Conservation (phyloP, 805 yeast genomes). For the Saturnispora zaruensis region DNA sequence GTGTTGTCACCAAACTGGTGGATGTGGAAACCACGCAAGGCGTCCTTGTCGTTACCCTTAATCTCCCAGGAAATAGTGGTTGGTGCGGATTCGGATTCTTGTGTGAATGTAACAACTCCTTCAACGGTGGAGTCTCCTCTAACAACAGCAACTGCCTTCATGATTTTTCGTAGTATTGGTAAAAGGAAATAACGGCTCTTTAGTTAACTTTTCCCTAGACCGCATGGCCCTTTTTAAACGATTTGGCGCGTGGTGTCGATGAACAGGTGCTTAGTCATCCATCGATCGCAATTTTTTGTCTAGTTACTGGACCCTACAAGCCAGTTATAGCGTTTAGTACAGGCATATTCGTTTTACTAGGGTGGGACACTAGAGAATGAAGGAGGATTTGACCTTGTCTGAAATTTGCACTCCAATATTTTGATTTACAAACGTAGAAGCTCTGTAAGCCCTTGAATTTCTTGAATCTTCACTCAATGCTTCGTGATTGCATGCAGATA, state of each 20-base stretch:
- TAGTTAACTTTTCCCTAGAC: background rate
- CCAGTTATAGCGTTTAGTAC: no score
- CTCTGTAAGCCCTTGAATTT: no score
- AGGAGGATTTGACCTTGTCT: no score
- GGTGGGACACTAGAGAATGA: no score
- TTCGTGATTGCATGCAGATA: no score
- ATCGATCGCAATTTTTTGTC: background rate
- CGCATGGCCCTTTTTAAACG: background rate
- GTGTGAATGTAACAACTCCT: slow-evolving; percentile 85
- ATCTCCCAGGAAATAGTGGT: slow-evolving; percentile 85
- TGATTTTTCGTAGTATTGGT: background rate
- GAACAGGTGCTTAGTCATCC: background rate
- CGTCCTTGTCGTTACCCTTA: slow-evolving; percentile 79
- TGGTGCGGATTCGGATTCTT: slow-evolving; percentile 67
- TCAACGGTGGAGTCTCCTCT: slow-evolving; percentile 90
- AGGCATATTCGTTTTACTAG: no score
- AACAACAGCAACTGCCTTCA: slow-evolving; percentile 71
- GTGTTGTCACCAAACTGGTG: slow-evolving; percentile 99
- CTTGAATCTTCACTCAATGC: no score
- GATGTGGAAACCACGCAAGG: slow-evolving; percentile 94
- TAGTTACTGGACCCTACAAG: background rate
- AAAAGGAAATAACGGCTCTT: background rate
- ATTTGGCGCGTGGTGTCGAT: background rate
- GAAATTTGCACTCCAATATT: no score
- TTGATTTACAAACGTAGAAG: no score